A percentile compares a stretch with the other conserved stretches of the same genome.
Evolutionary conservation across 2,329 filamentous ascomycete genomes (phyloP).

Genomic region (Cytospora schulzeri): DNA sequence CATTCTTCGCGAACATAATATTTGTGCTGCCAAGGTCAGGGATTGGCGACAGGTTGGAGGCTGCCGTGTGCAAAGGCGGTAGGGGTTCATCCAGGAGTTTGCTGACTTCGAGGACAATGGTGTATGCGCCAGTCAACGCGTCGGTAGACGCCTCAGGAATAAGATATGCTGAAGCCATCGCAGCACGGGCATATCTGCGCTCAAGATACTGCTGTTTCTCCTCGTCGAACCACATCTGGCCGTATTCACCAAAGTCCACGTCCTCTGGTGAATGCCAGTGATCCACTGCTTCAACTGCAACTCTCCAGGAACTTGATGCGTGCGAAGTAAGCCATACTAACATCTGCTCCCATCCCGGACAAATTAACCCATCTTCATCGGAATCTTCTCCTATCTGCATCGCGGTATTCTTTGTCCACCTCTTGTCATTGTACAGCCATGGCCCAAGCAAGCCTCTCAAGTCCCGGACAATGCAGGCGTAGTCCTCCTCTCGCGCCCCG

Average conservation of each 20-base stretch:
- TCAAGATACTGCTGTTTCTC: constrained; percentile 62
- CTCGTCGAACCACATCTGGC: constrained; percentile 60
- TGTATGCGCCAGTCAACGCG: constrained; percentile 62
- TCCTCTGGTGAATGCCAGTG: constrained; percentile 76
- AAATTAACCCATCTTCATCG: constrained; percentile 38
- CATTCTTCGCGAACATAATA: constrained; percentile 45
- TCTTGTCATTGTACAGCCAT: constrained; percentile 69
- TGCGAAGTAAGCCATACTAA: constrained; percentile 67
- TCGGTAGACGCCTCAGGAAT: constrained; percentile 61
- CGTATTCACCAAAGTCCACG: constrained; percentile 65
- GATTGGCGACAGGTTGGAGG: constrained; percentile 48
- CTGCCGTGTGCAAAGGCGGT: constrained; percentile 52
- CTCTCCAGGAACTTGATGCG: constrained; percentile 60
- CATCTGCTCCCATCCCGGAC: constrained; percentile 68
- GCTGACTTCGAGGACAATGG: constrained; percentile 60
- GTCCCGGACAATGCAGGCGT: constrained; percentile 59
- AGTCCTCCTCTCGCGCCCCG: constrained; percentile 43
- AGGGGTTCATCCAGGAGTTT: constrained; percentile 62
- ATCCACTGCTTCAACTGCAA: constrained; percentile 65
- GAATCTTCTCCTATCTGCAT: constrained; percentile 32
- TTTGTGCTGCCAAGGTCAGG: constrained; percentile 36
- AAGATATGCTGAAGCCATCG: constrained; percentile 68
- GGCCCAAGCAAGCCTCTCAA: constrained; percentile 69
- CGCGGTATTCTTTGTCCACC: constrained; percentile 49
- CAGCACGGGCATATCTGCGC: constrained; percentile 66